phyloP scores from a whole-genome alignment of 148 eudicot species.

The Chenopodium album region DNA sequence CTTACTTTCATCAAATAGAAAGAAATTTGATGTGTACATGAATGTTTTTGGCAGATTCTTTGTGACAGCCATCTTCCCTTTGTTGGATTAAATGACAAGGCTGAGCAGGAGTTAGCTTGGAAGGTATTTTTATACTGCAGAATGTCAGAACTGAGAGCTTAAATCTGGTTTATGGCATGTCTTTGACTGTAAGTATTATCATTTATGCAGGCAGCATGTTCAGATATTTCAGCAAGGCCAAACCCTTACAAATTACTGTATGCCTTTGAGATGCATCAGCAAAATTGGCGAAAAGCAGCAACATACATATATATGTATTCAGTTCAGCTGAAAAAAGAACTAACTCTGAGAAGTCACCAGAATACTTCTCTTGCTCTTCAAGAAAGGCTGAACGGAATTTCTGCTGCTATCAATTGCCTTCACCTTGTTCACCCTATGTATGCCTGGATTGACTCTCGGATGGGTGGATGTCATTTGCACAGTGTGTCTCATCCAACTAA shows the following conservation, averaged over 20 bases:
- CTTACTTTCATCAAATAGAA: background rate
- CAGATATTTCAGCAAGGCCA: constrained; percentile 69
- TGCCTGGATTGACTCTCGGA: constrained; percentile 81
- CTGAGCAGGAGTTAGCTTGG: constrained; percentile 88
- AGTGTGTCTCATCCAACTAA: constrained; percentile 68
- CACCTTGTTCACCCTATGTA: constrained; percentile 85
- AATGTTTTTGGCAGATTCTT: constrained; percentile 57
- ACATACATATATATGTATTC: constrained; percentile 76
- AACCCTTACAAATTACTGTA: constrained; percentile 84
- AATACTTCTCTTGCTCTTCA: constrained; percentile 59
- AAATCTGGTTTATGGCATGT: background rate
- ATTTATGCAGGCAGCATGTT: constrained; percentile 71
- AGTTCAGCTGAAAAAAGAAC: constrained; percentile 55
- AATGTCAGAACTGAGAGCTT: constrained; percentile 7
- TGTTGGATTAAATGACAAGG: constrained; percentile 81
- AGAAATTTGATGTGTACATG: background rate
- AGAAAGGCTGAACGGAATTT: constrained; percentile 85
- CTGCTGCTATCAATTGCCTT: constrained; percentile 91
- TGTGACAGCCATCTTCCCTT: constrained; percentile 88
- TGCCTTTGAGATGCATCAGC: constrained; percentile 92
- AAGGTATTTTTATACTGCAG: constrained; percentile 48
- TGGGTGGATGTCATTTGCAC: constrained; percentile 45
- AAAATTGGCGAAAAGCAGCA: constrained; percentile 96
- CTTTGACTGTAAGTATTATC: background rate
- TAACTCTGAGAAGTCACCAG: constrained; percentile 48